Evolutionary conservation across 2,329 filamentous ascomycete genomes (phyloP), one percentile per base, ranked within the genome.

Genomic region (Ceratocystis diversiconidia): DNA sequence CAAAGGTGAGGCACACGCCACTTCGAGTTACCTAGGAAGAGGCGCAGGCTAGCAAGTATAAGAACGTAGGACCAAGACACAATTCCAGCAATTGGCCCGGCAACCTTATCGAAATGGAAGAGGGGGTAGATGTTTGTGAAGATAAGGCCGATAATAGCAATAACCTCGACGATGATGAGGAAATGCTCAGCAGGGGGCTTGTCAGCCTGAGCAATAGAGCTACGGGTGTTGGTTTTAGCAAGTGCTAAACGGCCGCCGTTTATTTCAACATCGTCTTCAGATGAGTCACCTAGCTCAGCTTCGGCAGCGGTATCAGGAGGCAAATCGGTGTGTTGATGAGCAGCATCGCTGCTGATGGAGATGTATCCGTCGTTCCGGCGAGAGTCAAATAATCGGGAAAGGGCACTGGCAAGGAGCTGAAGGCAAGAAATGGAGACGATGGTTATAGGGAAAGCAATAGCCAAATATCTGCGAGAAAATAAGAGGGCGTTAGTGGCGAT

Each of bases 1-100:
- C 94, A 99, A 7, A 97, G 78, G 67, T 82, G 80, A 7, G 88
- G 86, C 15, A 94, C 73, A 74, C 74, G 82, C 82, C 77, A 90
- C 80, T 79, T 84, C 71, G 76, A 84, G 76, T 78, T 84, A 74
- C 74, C 86, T 75, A 80, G 84, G 76, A 76, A 85, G 71, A 96
- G 78, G 43, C 94, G 86, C 55, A 91, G 76, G 22, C 85, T 82
- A 15, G 86, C 86, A 67, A 99, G 81, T 17, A 85, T 75, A 32
- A 92, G 79, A 48, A 92, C 83, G 73, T 97, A 99, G 63, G 83
- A 75, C 92, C 94, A 97, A 36, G 84, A 84, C 10, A 84, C 75
- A 62, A 88, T 78, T 68, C 81, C 79, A 15, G 55, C 55, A 36
- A 59, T 62, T 32, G 60, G 19, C 61, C 86, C 86, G 2, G 85